These are phyloP conservation scores for Aspergillus ibericus DNA, from an alignment of 2,329 filamentous ascomycete species.

Conservation along the genomic window DNA sequence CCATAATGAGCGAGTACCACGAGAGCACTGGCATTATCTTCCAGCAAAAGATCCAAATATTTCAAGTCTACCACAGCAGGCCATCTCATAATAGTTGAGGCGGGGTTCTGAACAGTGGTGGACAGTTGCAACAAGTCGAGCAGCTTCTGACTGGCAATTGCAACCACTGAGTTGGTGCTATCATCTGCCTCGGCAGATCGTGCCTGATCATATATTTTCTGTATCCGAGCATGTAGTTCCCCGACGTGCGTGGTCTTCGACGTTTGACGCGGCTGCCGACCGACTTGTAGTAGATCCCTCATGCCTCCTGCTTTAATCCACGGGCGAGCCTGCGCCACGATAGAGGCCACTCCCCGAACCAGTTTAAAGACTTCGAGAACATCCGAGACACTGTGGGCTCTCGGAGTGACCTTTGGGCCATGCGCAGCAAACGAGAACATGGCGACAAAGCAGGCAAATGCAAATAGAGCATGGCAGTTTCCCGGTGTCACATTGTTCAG, in stretches of 20 bases:
- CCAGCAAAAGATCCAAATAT: neutral
- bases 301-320: slow-evolving; percentile 15
- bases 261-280: neutral
- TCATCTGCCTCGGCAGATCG: neutral
- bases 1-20: slow-evolving; percentile 7
- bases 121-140: neutral
- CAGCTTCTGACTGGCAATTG: neutral
- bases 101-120: neutral
- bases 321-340: slow-evolving; percentile 9
- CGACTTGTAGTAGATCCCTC: slow-evolving; percentile 1
- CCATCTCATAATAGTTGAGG: slow-evolving; percentile 8
- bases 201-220: neutral
- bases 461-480: slow-evolving; percentile 16
- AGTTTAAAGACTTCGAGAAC: slow-evolving; percentile 14
- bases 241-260: neutral
- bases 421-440: slow-evolving; percentile 11
- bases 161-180: neutral
- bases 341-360: slow-evolving; percentile 7
- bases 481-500: slow-evolving; percentile 8
- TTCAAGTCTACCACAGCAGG: slow-evolving; percentile 1
- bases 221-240: neutral
- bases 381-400: neutral
- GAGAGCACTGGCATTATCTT: neutral
- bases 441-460: slow-evolving; percentile 11
- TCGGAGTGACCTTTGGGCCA: neutral